Base-by-base conservation (phyloP, 768 basidiomycete species). In the Pisolithus sp. region DNA sequence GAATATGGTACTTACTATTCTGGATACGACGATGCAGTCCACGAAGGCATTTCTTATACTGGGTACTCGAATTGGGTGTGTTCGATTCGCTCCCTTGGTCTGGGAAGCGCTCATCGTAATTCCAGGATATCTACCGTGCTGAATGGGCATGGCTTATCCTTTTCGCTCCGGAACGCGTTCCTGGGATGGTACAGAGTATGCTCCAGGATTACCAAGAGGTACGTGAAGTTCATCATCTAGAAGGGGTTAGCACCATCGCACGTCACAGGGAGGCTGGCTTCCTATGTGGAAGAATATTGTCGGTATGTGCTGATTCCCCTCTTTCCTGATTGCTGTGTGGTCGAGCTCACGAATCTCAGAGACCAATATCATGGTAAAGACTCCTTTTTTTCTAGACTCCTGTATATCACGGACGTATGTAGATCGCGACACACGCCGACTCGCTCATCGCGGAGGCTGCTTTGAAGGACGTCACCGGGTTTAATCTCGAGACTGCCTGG, bases 241-340 rank as follows among this genome's bases (percentile, higher is more conserved):
- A 34, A 12, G 34, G 12, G 34, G 34, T 34, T 34, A 34, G 12
- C 13, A 34, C 12, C 34, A 15, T 34, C 12, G 13, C 13, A 4
- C 34, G 5, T 13, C 34, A 7, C 57, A 76, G 81, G 79, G 86
- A 15, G 89, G 89, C 3, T 89, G 89, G 86, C 68, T 92, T 36
- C 89, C 89, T 0, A 90, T 91, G 88, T 92, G 89, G 89, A 91
- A 90, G 69, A 91, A 91, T 54, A 77, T 91, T 13, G 79, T 86
- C 23, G 82, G 81, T 79, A 44, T 54, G 71, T 56, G 23, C 18
- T 41, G 12, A 37, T 20, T 5, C 38, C n/a, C 15, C 3, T n/a
- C 50, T 26, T 43, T 37, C 10, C 0, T 36, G 24, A 17, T 23
- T 46, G 36, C 31, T 52, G 15, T 55, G 51, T 21, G n/a, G 40